Base-by-base conservation (phyloP, 1,139 yeast species). In the Sugiyamaella japonica region DNA sequence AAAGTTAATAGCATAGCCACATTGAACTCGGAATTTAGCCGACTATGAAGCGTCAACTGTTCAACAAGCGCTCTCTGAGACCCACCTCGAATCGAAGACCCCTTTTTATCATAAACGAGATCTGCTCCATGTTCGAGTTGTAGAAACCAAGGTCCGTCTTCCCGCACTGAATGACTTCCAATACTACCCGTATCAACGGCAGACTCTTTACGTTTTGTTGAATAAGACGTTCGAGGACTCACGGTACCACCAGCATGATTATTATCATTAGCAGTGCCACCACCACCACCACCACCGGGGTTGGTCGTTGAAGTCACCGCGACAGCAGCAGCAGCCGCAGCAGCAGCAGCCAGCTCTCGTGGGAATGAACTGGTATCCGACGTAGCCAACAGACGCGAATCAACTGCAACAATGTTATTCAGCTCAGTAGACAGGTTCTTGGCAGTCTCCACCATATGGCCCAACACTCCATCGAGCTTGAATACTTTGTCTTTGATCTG, bases 31-130 rank as follows among this genome's bases (percentile, higher is more conserved):
- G 85, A 80, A 67, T 89, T 95, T 52, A 81, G 75, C 47, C 80
- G 72, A 56, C 82, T 83, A 66, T 91, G 97, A 65, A 86, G 88
- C 0, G 97, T 89, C 58, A 93, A 76, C 68, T 88, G 90, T 51
- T 93, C 88, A 10, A 93, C 79, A 53, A 93, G 73, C 0, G 96
- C 96, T 53, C 81, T 84, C 55, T 83, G 80, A 0, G 96, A 84
- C 5, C 98, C 98, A 46, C 97, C 98, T 66, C 86, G 86, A 50
- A 91, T 79, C 50, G 78, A 77, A 50, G 78, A 78, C 2, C 93
- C 95, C 59, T 84, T 84, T 40, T 82, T 74, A 62, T 90, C 96
- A 63, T 83, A 83, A 25, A 89, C 75, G 56, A 91, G 74, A 58
- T 84, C 88, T 59, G 76, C 82, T 59, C 88, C 95, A 54, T 84